Evolutionary conservation across 2,329 filamentous ascomycete genomes (phyloP), one percentile per base, ranked within the genome.

Genomic region (Mariannaea elegans): DNA sequence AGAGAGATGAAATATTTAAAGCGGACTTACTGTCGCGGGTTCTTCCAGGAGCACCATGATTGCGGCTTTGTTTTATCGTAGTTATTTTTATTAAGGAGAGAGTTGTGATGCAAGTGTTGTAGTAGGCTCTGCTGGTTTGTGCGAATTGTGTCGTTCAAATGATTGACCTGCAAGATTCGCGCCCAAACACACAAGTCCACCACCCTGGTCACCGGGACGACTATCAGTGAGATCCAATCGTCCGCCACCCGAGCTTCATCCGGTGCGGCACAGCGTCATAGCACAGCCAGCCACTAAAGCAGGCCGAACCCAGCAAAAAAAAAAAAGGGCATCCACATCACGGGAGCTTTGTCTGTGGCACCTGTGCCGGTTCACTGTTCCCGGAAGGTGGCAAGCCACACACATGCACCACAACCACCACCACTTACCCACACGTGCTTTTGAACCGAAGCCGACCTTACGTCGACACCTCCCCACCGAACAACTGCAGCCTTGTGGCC

Each of bases 11-110:
- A n/a, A n/a, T n/a, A n/a, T n/a, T n/a, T n/a, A n/a, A n/a, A n/a
- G n/a, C n/a, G n/a, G 10, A 52, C 86, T 62, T 87, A 96, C 93
- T 42, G 89, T 90, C 42, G 91, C 91, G 66, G 94, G 94, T 76
- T 95, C 92, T 81, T 97, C 94, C 79, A 97, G 92, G 79, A 98
- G 92, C 75, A 97, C 85, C 91, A 98, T 97, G 80, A 62, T 53
- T 56, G 18, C 46, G 57, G 27, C 24, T 50, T 42, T 19, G 27
- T 56, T 29, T 24, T 4, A 13, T 45, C 29, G 6, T 21, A 18
- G 10, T 24, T 41, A 4, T 29, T 32, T 9, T 21, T 18, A 27
- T 39, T 2, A 27, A 6, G 24, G 24, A 27, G 24, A 27, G 24
- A 6, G 24, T 27, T 27, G 24, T 27, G 24, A 27, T 6, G 24